Evolutionary conservation across 495 filamentous ascomycete genomes (phyloP).

Genomic region (Penicillium simplicissimum): DNA sequence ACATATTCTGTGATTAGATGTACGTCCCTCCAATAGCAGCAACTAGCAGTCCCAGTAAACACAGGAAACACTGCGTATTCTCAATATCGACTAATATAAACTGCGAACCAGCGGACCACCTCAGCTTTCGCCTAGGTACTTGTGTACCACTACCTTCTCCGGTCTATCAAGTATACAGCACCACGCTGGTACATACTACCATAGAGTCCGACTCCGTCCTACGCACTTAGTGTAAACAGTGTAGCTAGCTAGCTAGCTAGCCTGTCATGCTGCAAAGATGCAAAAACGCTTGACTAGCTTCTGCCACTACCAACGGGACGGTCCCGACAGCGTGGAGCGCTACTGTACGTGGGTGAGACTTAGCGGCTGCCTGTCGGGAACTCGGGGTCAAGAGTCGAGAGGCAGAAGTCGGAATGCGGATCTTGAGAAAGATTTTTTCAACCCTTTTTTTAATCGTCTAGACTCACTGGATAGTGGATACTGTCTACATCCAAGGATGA

Average conservation of each 20-base stretch:
- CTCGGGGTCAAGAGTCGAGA: neutral
- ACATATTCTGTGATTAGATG: too few relatives aligned
- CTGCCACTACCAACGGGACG: neutral
- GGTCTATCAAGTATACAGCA: too few relatives aligned
- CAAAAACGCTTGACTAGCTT: neutral
- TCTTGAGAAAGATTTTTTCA: too few relatives aligned
- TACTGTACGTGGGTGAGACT: neutral
- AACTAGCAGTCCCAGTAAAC: too few relatives aligned
- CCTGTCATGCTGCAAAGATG: neutral
- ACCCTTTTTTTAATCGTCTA: too few relatives aligned
- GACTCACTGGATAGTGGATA: too few relatives aligned
- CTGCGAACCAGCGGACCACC: neutral
- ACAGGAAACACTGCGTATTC: neutral
- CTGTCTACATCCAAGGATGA: too few relatives aligned
- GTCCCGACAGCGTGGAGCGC: neutral
- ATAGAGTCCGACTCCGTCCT: too few relatives aligned
- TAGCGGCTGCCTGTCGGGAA: constrained; percentile 1
- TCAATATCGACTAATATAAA: neutral
- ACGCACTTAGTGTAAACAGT: too few relatives aligned
- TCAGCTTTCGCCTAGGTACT: neutral
- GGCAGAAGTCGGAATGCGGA: neutral
- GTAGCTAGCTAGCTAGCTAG: neutral
- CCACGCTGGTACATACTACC: too few relatives aligned
- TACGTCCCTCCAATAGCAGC: too few relatives aligned
- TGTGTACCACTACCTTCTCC: neutral